Evolutionary conservation across 2,329 filamentous ascomycete genomes (phyloP).

Genomic region (Colletotrichum chlorophyti): DNA sequence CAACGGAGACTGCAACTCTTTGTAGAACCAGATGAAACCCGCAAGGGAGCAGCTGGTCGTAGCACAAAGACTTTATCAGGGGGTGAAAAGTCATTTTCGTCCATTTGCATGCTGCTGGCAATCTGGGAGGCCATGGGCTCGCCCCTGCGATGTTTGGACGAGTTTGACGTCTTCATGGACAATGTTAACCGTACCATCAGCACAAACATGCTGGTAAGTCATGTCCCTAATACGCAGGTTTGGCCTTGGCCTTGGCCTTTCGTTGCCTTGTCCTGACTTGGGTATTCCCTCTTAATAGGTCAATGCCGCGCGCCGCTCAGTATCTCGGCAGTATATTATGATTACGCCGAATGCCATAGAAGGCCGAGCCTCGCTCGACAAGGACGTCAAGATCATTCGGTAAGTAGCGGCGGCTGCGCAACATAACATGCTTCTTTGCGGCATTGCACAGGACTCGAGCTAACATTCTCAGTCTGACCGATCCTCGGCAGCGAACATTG

Average conservation of each 20-base stretch:
- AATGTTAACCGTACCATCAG: slow-evolving; percentile 92
- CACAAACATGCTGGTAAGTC: slow-evolving; percentile 87
- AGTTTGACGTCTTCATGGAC: slow-evolving; percentile 99
- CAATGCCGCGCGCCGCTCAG: slow-evolving; percentile 80
- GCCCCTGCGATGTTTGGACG: slow-evolving; percentile 91
- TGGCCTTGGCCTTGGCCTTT: too few species aligned
- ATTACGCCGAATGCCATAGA: slow-evolving; percentile 92
- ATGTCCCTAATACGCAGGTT: background rate
- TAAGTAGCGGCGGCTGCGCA: too few species aligned
- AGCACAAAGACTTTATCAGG: slow-evolving; percentile 93
- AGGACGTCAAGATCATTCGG: slow-evolving; percentile 82
- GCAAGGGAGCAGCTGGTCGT: slow-evolving; percentile 72
- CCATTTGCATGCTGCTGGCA: slow-evolving; percentile 88
- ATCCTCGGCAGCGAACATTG: slow-evolving; percentile 63
- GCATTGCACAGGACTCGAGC: slow-evolving; percentile 8
- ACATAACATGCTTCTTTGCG: too few species aligned
- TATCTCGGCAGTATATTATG: slow-evolving; percentile 93
- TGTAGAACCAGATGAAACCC: slow-evolving; percentile 75
- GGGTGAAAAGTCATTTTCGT: slow-evolving; percentile 97
- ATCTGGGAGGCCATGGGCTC: slow-evolving; percentile 99
- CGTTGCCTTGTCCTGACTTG: background rate
- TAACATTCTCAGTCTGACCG: slow-evolving; percentile 55
- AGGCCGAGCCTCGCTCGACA: slow-evolving; percentile 60
- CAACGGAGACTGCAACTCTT: slow-evolving; percentile 78
- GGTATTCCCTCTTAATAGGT: slow-evolving; percentile 60